These are phyloP conservation scores for Toxoplasma gondii DNA, from an alignment of 169 alveolate species.

Conservation along the genomic window DNA sequence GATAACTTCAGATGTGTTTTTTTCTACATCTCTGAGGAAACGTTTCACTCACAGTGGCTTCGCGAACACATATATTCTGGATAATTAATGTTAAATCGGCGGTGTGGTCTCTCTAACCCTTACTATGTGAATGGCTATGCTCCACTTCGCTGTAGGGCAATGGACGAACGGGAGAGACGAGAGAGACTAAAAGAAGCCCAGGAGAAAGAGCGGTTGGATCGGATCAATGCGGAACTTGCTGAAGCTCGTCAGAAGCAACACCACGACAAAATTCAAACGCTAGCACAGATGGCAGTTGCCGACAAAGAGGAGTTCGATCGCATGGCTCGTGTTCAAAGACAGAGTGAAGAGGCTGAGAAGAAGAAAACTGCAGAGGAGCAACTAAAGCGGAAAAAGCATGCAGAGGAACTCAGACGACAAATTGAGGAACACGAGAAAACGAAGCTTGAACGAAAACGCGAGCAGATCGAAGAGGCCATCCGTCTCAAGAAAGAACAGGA, in stretches of 20 bases:
- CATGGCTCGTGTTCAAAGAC: slow-evolving; percentile 71
- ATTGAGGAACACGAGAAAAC: slow-evolving; percentile 39
- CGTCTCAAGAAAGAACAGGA: slow-evolving; percentile 44
- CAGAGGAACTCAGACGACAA: slow-evolving; percentile 75
- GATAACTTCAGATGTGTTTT: too few species aligned
- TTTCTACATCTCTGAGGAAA: too few species aligned
- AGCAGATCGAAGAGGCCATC: slow-evolving; percentile 29
- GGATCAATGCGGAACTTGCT: slow-evolving; percentile 48
- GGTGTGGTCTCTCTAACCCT: too few species aligned
- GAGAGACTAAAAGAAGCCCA: slow-evolving; percentile 47
- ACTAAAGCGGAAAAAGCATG: slow-evolving; percentile 70
- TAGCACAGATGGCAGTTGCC: slow-evolving; percentile 47
- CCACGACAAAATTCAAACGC: slow-evolving; percentile 30
- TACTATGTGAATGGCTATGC: too few species aligned
- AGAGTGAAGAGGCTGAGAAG: slow-evolving; percentile 76
- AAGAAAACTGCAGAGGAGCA: slow-evolving; percentile 78
- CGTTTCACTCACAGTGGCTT: too few species aligned
- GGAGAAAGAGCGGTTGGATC: not conserved
- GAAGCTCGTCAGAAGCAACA: slow-evolving; percentile 53
- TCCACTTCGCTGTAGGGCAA: slow-evolving; percentile 26
- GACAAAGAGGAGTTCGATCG: slow-evolving; percentile 83
- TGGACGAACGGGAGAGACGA: slow-evolving; percentile 56
- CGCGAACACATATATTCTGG: too few species aligned
- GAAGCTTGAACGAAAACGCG: not conserved
- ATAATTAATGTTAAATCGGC: too few species aligned